phyloP scores from a whole-genome alignment of 1,139 yeast genomes.

The Yamadazyma buinensis region DNA sequence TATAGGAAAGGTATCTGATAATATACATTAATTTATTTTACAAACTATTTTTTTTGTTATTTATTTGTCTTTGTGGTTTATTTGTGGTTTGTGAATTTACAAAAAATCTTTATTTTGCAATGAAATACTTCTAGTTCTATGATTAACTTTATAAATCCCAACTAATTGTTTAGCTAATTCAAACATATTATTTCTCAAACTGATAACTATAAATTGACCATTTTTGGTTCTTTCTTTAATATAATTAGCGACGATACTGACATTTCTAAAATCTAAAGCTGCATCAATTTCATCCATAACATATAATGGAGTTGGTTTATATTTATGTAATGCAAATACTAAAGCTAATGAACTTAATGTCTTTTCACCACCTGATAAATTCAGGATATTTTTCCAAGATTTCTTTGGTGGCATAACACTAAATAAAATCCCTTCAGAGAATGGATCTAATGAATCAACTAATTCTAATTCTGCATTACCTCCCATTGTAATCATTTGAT shows the following conservation, averaged over 20 bases:
- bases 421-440: conserved; percentile 92
- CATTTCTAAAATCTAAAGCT: conserved; percentile 94
- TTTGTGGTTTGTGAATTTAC: background rate
- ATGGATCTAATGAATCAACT: conserved; percentile 96
- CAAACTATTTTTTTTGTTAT: background rate
- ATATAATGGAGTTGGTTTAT: conserved; percentile 94
- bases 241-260: conserved; percentile 94
- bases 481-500: conserved; percentile 98
- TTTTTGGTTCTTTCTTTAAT: conserved; percentile 93
- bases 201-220: conserved; percentile 95
- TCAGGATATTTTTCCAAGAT: conserved; percentile 93
- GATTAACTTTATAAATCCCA: conserved; percentile 91
- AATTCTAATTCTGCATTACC: conserved; percentile 97
- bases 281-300: conserved; percentile 99
- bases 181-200: conserved; percentile 95
- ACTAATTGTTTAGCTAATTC: conserved; percentile 92
- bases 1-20: background rate
- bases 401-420: conserved; percentile 99
- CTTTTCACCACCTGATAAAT: conserved; percentile 96
- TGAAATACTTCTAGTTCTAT: conserved; percentile 84
- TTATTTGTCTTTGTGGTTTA: background rate
- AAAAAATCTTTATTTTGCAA: conserved; percentile 58
- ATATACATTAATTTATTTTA: background rate
- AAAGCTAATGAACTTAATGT: conserved; percentile 92
- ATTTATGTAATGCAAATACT: conserved; percentile 94